Conservation (phyloP, 2,329 filamentous ascomycete genomes). For the Bipolaris gigantea region DNA sequence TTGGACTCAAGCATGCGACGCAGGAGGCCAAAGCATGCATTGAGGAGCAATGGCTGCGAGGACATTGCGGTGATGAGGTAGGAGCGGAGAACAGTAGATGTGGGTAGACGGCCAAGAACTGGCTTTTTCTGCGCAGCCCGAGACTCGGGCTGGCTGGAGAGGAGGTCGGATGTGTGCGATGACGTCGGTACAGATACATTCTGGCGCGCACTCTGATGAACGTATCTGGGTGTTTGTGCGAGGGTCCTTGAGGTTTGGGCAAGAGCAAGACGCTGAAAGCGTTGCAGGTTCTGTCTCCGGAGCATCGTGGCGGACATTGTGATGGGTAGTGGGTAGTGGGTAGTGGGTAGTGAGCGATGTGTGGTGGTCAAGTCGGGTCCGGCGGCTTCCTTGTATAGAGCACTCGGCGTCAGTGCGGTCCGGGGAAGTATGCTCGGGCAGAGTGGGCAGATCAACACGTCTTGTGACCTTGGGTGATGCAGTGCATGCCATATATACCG, state of each 20-base stretch:
- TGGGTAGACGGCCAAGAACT: constrained; percentile 66
- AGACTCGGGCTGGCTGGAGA: constrained; percentile 19
- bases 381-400: constrained; percentile 3
- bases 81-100: constrained; percentile 68
- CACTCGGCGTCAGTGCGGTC: constrained; percentile 1
- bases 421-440: background rate
- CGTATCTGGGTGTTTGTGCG: constrained; percentile 27
- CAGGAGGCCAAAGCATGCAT: constrained; percentile 70
- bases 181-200: constrained; percentile 34
- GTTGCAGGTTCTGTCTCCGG: constrained; percentile 27
- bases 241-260: constrained; percentile 25
- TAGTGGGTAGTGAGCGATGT: background rate
- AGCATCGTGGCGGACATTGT: constrained; percentile 21
- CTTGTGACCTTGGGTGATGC: constrained; percentile 16
- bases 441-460: constrained; percentile 5
- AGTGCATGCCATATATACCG: constrained; percentile 30
- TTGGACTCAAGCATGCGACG: constrained; percentile 69
- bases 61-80: constrained; percentile 71
- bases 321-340: background rate
- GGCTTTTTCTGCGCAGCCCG: constrained; percentile 20
- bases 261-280: constrained; percentile 26
- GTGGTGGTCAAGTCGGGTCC: constrained; percentile 1
- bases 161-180: constrained; percentile 21
- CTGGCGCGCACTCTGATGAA: constrained; percentile 37
- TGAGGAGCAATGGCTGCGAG: constrained; percentile 68